Base-by-base conservation (phyloP, 495 filamentous ascomycete genomes). In the Venustampulla echinocandica region DNA sequence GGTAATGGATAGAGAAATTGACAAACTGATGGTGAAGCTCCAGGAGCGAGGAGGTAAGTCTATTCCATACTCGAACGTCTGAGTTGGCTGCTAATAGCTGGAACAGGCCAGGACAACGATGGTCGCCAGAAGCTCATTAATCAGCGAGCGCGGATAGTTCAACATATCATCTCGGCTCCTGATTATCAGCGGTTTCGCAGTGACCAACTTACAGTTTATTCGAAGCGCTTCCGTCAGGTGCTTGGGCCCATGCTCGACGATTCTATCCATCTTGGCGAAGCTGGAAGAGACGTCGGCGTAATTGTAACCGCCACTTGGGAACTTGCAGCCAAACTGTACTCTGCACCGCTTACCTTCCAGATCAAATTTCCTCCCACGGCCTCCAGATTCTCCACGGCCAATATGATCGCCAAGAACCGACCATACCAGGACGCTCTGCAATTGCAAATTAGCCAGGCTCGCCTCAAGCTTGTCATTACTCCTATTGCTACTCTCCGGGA, bases 401-500 rank as follows among this genome's bases (percentile, higher is more conserved):
- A 48, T 1, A 60, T 60, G 50, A 44, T 61, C 7, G 39, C 28
- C 4, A 61, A 60, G 46, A 48, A 51, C 24, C 47, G 49, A 10
- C 45, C 38, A 11, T 1, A 30, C 4, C 1, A 42, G 11, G 40
- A 55, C 23, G 32, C 44, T 10, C 37, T 46, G 11, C 56, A 61
- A n/a, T 42, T 66, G 3, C 60, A 66, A 42, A 37, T 46, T 13
- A 40, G 45, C 4, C 55, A 61, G 21, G 34, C 41, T 15, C 61
- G 63, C n/a, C 33, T 68, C 7, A 58, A 56, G 53, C 48, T 64
- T 1, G 60, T 61, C 33, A 52, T 64, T 13, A 66, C 65, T 13
- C 65, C 65, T 5, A 50, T 54, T 15, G 48, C 66, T 13, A 62
- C 57, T 1, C 34, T 62, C 40, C 46, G 64, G 3, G 55, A 57